These are phyloP conservation scores for Aspergillus luchuensis DNA, from an alignment of 2,329 filamentous ascomycete genomes.

Conservation along the genomic window DNA sequence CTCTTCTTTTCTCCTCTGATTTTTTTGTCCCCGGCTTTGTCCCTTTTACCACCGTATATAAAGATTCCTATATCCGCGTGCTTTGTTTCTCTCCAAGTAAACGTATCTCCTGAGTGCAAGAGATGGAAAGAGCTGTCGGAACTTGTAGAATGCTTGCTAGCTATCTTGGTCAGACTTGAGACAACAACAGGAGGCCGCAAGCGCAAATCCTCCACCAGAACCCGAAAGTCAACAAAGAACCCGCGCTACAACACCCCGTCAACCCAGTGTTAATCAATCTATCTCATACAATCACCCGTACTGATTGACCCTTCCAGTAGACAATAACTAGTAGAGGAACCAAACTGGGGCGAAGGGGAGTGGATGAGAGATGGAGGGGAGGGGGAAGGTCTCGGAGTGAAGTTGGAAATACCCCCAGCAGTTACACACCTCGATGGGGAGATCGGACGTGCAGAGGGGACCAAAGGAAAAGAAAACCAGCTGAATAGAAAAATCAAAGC, in stretches of 20 bases:
- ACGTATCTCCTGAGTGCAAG: conserved; percentile 34
- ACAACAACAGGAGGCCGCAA: conserved; percentile 41
- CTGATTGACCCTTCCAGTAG: conserved; percentile 24
- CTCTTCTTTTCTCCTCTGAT: conserved; percentile 23
- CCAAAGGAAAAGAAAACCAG: neutral
- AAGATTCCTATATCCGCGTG: conserved; percentile 24
- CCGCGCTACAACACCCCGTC: conserved; percentile 27
- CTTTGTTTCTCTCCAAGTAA: conserved; percentile 25
- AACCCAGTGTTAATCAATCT: conserved; percentile 26
- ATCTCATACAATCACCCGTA: conserved; percentile 24
- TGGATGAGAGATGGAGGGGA: neutral
- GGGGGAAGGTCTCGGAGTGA: neutral
- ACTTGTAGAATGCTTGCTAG: conserved; percentile 51
- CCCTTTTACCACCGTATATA: conserved; percentile 21
- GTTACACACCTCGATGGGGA: neutral
- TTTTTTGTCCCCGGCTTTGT: conserved; percentile 19
- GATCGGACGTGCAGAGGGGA: conserved; percentile 7
- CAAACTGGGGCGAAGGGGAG: conserved; percentile 12
- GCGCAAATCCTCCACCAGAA: conserved; percentile 32
- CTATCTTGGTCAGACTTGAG: conserved; percentile 45
- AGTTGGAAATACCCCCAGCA: conserved; percentile 1
- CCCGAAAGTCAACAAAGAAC: conserved; percentile 24
- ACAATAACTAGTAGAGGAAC: conserved; percentile 22
- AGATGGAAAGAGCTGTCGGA: conserved; percentile 41
- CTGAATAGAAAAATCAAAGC: neutral